Evolutionary conservation across 306 rosid genomes (phyloP).

Genomic region (Prunus davidiana): DNA sequence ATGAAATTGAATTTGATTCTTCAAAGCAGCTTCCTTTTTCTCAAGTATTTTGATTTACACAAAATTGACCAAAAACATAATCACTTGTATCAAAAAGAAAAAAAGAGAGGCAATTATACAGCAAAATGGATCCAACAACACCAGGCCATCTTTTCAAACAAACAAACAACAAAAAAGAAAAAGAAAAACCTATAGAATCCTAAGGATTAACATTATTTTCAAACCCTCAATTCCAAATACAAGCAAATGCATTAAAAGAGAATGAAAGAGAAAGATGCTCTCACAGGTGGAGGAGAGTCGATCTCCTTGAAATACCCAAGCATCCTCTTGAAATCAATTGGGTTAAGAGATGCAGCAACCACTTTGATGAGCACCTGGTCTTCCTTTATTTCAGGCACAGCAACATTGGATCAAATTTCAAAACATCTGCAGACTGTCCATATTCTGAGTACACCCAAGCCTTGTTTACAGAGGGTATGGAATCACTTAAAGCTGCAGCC

Average conservation of each 20-base stretch:
- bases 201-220: too few relatives aligned
- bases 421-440: slow-evolving; percentile 44
- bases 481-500: slow-evolving; percentile 31
- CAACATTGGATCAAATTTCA: slow-evolving; percentile 39
- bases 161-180: too few relatives aligned
- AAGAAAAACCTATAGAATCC: too few relatives aligned
- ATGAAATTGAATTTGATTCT: background rate
- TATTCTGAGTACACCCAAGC: slow-evolving; percentile 59
- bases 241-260: too few relatives aligned
- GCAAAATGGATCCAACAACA: too few relatives aligned
- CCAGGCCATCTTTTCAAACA: too few relatives aligned
- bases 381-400: slow-evolving; percentile 41
- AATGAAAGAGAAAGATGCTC: background rate
- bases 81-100: background rate
- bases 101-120: background rate
- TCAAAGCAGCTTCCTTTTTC: background rate
- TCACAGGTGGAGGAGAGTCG: slow-evolving; percentile 25
- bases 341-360: slow-evolving; percentile 66
- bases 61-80: too few relatives aligned
- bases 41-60: background rate
- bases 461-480: slow-evolving; percentile 37
- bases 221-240: background rate
- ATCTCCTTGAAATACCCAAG: slow-evolving; percentile 29
- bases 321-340: slow-evolving; percentile 55
- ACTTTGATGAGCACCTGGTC: slow-evolving; percentile 67